Evolutionary conservation across 495 filamentous ascomycete genomes (phyloP).

Genomic region (Penicillium silybi): DNA sequence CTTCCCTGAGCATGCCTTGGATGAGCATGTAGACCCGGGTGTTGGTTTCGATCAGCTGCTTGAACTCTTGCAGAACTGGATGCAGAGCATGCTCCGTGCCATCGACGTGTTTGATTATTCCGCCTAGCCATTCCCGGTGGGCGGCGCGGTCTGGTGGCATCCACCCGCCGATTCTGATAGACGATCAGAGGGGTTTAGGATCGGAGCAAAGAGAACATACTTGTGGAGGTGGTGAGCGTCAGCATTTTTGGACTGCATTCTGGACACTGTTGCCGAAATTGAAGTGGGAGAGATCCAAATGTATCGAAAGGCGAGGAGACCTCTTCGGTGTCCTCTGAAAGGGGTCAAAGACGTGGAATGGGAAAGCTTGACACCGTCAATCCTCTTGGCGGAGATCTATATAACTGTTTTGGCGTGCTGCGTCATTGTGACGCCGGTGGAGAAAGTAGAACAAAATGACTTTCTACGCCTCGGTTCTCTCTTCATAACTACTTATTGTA

Average conservation of each 20-base stretch:
- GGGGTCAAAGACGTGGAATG: neutral
- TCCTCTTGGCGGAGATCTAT: neutral
- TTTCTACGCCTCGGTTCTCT: neutral
- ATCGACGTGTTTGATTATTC: constrained; percentile 32
- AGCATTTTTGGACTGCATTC: neutral
- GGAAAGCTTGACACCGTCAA: neutral
- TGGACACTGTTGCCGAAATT: neutral
- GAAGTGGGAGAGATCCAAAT: neutral
- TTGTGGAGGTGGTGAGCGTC: constrained; percentile 12
- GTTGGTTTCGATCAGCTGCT: constrained; percentile 44
- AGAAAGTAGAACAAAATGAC: neutral
- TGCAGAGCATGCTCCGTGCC: constrained; percentile 20
- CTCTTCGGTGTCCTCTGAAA: neutral
- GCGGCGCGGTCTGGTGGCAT: constrained; percentile 30
- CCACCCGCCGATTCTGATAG: constrained; percentile 30
- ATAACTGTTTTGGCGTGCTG: neutral
- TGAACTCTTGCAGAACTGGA: constrained; percentile 40
- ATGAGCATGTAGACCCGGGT: constrained; percentile 36
- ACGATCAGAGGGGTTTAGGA: neutral
- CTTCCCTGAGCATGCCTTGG: constrained; percentile 60
- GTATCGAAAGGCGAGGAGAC: neutral
- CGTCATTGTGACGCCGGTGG: neutral
- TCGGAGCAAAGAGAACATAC: neutral
- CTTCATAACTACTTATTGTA: too few relatives aligned
- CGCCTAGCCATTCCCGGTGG: constrained; percentile 34